Base-by-base conservation (phyloP, 805 yeast species). In the Kodamaea fukazawae region DNA sequence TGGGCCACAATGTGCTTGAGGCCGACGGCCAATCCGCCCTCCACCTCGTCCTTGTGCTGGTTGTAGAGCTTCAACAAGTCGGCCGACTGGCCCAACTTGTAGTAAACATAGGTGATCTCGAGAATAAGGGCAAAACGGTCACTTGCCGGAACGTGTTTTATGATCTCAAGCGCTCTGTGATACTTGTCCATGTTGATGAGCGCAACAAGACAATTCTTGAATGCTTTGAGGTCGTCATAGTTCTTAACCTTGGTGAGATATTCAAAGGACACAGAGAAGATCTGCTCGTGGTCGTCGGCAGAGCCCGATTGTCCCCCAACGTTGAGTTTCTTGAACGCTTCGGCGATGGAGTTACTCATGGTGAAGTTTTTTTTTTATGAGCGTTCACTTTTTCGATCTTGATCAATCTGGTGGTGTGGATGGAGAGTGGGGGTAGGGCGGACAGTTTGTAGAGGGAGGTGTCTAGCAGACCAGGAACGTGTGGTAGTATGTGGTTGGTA, bases 171-270 rank as follows among this genome's bases (percentile, higher is more conserved):
- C 0, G 85, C 87, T 35, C 64, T 61, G 29, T 54, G 57, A 58
- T 76, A 82, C 45, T 67, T 65, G 54, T 83, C 88, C 42, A 75
- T 58, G 49, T 78, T 78, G 55, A 80, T 78, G 53, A 79, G 65
- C 3, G 87, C 76, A 9, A 78, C 76, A 26, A 81, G 55, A 53
- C 80, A 76, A 44, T 63, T 61, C 34, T 58, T 58, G 51, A 67
- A 65, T 0, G 73, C 57, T 38, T 57, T 58, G 16, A 53, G 38
- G 39, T 69, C 73, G 43, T 58, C 43, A 47, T 58, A 68, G 29
- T 60, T 47, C 40, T 66, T 65, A 34, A 65, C 60, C 15, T 65
- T 65, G 25, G 70, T 51, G 40, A 69, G 54, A 46, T 67, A 69
- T 34, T 67, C 70, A 45, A 64, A 67, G 13, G 73, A 66, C 4